phyloP scores from a whole-genome alignment of 2,329 filamentous ascomycete species.

The Spiromastix sp. region DNA sequence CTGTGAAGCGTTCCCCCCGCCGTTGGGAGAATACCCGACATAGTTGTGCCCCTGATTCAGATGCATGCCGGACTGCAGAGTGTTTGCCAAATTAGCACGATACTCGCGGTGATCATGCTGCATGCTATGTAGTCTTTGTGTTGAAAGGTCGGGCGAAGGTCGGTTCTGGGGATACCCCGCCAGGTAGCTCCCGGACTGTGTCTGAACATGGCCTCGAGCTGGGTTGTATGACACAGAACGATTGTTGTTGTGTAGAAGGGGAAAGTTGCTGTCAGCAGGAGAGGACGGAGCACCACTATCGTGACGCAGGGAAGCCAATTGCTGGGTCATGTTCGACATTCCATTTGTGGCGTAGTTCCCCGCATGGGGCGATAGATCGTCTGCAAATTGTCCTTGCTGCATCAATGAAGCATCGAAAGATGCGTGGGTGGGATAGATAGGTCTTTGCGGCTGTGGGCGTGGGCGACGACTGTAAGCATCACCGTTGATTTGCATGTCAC shows the following conservation, averaged over 20 bases:
- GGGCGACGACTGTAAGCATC: constrained; percentile 22
- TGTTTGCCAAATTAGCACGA: too few species aligned
- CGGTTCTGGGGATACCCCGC: too few species aligned
- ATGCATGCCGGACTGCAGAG: too few species aligned
- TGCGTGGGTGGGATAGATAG: constrained; percentile 21
- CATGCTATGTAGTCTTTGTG: too few species aligned
- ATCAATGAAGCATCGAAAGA: constrained; percentile 38
- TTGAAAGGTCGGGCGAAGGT: too few species aligned
- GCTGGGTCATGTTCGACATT: constrained; percentile 24
- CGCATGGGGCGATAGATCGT: constrained; percentile 13
- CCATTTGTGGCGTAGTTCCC: constrained; percentile 20
- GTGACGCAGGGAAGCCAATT: constrained; percentile 30
- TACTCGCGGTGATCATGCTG: too few species aligned
- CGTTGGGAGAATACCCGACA: constrained; percentile 33
- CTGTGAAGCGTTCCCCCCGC: background rate
- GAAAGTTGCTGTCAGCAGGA: constrained; percentile 36
- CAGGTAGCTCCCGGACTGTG: too few species aligned
- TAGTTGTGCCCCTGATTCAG: constrained; percentile 35
- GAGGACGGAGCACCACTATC: constrained; percentile 35
- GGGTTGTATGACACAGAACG: too few species aligned
- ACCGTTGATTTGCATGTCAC: constrained; percentile 27
- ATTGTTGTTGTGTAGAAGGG: too few species aligned
- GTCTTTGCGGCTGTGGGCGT: constrained; percentile 19
- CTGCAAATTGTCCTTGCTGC: constrained; percentile 2
- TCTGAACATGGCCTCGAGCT: too few species aligned